phyloP scores from a whole-genome alignment of 805 yeast genomes.

The Komagataella pseudopastoris region DNA sequence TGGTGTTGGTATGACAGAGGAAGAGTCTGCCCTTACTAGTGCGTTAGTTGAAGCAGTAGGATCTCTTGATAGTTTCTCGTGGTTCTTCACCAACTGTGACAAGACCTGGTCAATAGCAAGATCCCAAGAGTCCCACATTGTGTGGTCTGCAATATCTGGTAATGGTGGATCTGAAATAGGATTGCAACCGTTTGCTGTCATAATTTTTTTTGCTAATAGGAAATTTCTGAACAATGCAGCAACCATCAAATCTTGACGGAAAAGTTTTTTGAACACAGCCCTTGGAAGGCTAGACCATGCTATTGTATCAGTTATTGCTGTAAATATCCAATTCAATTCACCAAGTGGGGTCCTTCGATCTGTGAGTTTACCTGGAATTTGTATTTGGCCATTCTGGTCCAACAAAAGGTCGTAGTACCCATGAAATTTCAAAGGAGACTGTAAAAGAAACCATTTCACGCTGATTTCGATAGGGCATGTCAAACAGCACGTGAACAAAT shows the following conservation, averaged over 20 bases:
- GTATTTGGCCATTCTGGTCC: constrained; percentile 40
- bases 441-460: constrained; percentile 82
- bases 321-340: constrained; percentile 93
- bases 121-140: constrained; percentile 99
- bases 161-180: constrained; percentile 90
- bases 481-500: constrained; percentile 86
- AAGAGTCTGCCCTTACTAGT: constrained; percentile 3
- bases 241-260: constrained; percentile 92
- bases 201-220: constrained; percentile 78
- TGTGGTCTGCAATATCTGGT: constrained; percentile 75
- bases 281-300: constrained; percentile 93
- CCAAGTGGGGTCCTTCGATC: constrained; percentile 94
- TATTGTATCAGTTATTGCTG: constrained; percentile 94
- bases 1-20: not conserved
- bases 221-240: constrained; percentile 94
- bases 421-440: constrained; percentile 46
- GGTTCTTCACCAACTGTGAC: constrained; percentile 43
- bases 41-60: constrained; percentile 4
- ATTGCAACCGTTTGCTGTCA: constrained; percentile 88
- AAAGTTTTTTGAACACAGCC: constrained; percentile 76
- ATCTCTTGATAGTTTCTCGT: constrained; percentile 10
- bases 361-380: constrained; percentile 81
- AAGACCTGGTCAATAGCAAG: constrained; percentile 90
- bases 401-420: constrained; percentile 35
- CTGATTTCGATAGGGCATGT: constrained; percentile 94